These are phyloP conservation scores for Heliamphora pulchella DNA, from an alignment of 179 eudicot species.

Conservation along the genomic window DNA sequence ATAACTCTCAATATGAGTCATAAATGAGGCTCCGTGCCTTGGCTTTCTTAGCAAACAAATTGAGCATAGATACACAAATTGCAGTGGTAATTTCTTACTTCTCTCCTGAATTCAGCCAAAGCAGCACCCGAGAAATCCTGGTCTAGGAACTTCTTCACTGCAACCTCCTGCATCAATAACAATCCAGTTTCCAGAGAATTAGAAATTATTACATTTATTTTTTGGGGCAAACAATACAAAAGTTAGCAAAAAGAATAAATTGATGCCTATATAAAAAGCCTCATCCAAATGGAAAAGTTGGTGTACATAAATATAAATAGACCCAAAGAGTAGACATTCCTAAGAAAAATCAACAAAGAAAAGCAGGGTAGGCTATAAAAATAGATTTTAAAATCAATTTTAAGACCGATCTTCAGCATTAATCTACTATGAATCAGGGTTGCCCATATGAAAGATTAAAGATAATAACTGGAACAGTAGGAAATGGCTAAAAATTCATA, in stretches of 20 bases:
- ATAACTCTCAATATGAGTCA: conserved; percentile 1
- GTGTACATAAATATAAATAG: not conserved
- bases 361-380: not conserved
- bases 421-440: not conserved
- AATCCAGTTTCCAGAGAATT: conserved; percentile 12
- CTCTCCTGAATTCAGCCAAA: conserved; percentile 93
- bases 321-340: not conserved
- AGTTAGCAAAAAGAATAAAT: not conserved
- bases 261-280: not conserved
- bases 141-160: conserved; percentile 90
- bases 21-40: not conserved
- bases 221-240: not conserved
- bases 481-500: too few relatives aligned
- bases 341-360: not conserved
- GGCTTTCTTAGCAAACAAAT: conserved; percentile 7
- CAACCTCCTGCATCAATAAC: conserved; percentile 67
- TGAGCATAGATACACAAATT: not conserved
- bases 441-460: too few relatives aligned
- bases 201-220: not conserved
- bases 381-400: not conserved
- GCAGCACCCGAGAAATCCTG: conserved; percentile 99
- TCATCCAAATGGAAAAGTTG: not conserved
- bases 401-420: not conserved
- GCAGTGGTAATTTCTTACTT: conserved; percentile 42
- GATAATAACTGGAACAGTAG: too few relatives aligned